A percentile compares a stretch with the other conserved stretches of the same genome.
These are phyloP conservation scores for Tolypocladium cylindrosporum DNA, from an alignment of 2,329 filamentous ascomycete genomes.

Conservation along the genomic window DNA sequence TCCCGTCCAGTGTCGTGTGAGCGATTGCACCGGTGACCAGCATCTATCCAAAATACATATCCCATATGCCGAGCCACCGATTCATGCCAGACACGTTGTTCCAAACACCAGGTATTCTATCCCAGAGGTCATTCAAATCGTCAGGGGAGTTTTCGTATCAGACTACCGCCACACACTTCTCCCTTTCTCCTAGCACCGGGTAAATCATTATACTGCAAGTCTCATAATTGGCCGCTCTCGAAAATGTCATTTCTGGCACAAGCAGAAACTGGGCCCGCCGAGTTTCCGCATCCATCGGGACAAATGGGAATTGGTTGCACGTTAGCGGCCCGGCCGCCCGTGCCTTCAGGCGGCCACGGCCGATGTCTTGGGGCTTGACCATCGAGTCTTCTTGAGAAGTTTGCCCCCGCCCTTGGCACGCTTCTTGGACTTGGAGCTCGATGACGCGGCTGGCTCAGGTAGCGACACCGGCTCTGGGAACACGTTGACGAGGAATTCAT, in stretches of 20 bases:
- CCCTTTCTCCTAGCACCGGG: background rate
- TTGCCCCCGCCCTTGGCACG: slow-evolving; percentile 20
- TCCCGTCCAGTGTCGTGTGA: background rate
- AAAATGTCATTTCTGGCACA: background rate
- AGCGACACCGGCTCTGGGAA: slow-evolving; percentile 11
- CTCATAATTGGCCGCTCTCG: background rate
- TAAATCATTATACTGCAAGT: background rate
- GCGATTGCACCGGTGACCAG: background rate
- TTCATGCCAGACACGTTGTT: background rate
- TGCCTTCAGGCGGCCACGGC: slow-evolving; percentile 7
- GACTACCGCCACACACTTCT: background rate
- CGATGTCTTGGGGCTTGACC: slow-evolving; percentile 10
- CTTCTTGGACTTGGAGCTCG: slow-evolving; percentile 13
- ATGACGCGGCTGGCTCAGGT: slow-evolving; percentile 8
- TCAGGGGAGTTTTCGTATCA: background rate
- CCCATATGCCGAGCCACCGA: background rate
- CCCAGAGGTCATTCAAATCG: background rate
- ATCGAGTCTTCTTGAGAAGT: slow-evolving; percentile 14
- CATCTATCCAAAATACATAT: background rate
- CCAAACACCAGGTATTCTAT: background rate
- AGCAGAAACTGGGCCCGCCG: background rate
- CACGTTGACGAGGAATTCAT: slow-evolving; percentile 11
- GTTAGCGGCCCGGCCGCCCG: background rate
- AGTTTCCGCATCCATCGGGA: background rate
- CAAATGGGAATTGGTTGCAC: background rate